These are phyloP conservation scores for Gamarada debralockiae DNA, from an alignment of 495 filamentous ascomycete species.

Conservation along the genomic window DNA sequence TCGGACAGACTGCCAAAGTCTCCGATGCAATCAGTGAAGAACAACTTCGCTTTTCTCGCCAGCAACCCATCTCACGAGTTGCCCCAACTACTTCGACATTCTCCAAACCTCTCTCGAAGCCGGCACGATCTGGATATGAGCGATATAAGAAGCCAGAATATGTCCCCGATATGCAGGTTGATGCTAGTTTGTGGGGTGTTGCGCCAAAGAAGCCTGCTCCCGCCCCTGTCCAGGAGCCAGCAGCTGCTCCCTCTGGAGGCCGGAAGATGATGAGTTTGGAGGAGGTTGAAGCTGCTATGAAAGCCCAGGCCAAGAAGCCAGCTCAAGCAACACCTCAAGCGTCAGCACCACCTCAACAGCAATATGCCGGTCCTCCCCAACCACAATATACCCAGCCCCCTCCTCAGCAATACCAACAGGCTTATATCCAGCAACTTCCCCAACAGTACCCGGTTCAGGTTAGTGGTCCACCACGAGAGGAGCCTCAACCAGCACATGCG, in stretches of 20 bases:
- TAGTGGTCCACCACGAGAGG: slow-evolving; percentile 30
- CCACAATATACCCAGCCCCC: slow-evolving; percentile 26
- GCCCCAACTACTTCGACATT: slow-evolving; percentile 31
- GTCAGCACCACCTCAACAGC: slow-evolving; percentile 14
- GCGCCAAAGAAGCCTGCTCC: slow-evolving; percentile 52
- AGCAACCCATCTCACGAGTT: slow-evolving; percentile 47
- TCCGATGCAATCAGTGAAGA: slow-evolving; percentile 83
- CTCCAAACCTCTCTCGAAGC: slow-evolving; percentile 47
- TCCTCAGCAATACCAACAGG: slow-evolving; percentile 18
- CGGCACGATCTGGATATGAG: slow-evolving; percentile 78
- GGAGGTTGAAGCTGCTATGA: slow-evolving; percentile 93
- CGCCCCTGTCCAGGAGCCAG: slow-evolving; percentile 16
- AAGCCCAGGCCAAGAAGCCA: slow-evolving; percentile 58
- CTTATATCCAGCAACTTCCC: slow-evolving; percentile 16
- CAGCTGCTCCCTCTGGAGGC: slow-evolving; percentile 29
- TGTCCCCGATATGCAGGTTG: slow-evolving; percentile 83
- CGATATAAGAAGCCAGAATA: slow-evolving; percentile 73
- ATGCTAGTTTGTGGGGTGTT: slow-evolving; percentile 89
- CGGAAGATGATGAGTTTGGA: slow-evolving; percentile 94
- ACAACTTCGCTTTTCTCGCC: slow-evolving; percentile 72
- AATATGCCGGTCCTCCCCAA: slow-evolving; percentile 8
- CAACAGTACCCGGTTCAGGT: slow-evolving; percentile 31
- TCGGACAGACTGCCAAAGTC: slow-evolving; percentile 83
- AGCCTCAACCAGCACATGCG: slow-evolving; percentile 21
- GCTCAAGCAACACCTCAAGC: slow-evolving; percentile 21